Base-by-base conservation (phyloP, 345 rosid species). In the Jatropha curcas region DNA sequence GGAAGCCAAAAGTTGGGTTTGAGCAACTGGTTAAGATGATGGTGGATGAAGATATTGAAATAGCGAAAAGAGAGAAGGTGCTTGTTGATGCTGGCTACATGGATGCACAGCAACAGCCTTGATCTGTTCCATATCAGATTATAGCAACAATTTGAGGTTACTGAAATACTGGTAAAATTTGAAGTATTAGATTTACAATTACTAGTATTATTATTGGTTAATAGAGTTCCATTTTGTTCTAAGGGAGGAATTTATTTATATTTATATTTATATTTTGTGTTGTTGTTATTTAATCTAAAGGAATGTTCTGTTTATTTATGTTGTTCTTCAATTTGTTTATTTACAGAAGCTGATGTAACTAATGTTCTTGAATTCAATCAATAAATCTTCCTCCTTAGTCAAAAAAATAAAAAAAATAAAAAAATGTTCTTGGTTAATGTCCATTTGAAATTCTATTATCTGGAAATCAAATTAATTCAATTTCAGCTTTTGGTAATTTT, bases 81-180 rank as follows among this genome's bases (percentile, higher is more conserved):
- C 96, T 92, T 45, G 94, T 90, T 2, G 98, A 92, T 81, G 98
- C 98, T 56, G 98, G 98, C 5, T 92, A 74, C 51, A 83, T 90
- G 77, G 96, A 90, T 82, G 87, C 98, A 22, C 88, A 92, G 80
- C 98, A 92, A 66, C 96, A 92, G 73, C 98, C 98, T 67, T 90
- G 75, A 80, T 74, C n/a, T 41, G 20, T 48, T 14, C 52, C 17
- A 4, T 48, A n/a, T 17, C 37, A 2, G 7, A 20, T 2, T 14
- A 31, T 7, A 41, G 33, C 10, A 34, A 13, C 25, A 22, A 17
- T 14, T 14, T 48, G 53, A 48, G 53, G 16, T 48, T 17, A 48
- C 11, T 35, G 46, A 20, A 28, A 10, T 37, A 48, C 35, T 37
- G 48, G 35, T 4, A 24, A 3, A 13, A 12, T 62, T 22, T 62